These are phyloP conservation scores for Chenopodium quinoa DNA, from an alignment of 148 eudicot genomes.

Conservation along the genomic window DNA sequence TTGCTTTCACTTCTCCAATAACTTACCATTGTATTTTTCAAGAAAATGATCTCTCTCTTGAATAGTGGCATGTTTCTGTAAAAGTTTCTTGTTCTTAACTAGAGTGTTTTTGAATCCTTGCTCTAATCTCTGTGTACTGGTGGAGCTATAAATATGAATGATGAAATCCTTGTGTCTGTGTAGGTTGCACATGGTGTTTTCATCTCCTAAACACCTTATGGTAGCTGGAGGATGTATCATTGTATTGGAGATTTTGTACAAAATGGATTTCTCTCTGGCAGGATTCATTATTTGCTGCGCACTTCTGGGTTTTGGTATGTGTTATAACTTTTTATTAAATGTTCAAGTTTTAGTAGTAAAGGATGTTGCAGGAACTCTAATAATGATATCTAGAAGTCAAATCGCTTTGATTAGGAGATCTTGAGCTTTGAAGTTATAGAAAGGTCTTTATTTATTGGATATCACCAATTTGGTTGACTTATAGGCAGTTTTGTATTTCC, in stretches of 20 bases:
- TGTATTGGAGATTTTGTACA: constrained; percentile 71
- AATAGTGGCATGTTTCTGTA: not conserved
- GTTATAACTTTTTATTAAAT: not conserved
- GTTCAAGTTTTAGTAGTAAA: not conserved
- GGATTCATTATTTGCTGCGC: constrained; percentile 81
- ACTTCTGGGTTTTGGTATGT: constrained; percentile 81
- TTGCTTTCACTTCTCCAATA: not conserved
- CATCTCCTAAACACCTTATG: constrained; percentile 85
- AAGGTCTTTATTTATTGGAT: not conserved
- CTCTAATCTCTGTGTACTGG: not conserved
- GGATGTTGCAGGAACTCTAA: not conserved
- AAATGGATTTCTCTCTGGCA: constrained; percentile 77
- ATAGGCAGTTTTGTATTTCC: not conserved
- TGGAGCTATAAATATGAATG: constrained; percentile 8
- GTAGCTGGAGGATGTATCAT: constrained; percentile 87
- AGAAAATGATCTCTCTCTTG: not conserved
- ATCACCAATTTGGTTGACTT: not conserved
- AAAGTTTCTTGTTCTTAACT: not conserved
- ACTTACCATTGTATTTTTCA: not conserved
- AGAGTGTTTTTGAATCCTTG: not conserved
- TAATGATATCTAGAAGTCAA: not conserved
- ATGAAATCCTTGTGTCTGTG: constrained; percentile 26
- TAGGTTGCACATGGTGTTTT: constrained; percentile 90
- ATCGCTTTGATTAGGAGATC: not conserved
- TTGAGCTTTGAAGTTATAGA: not conserved